These are phyloP conservation scores for Alternaria arbusti DNA, from an alignment of 2,329 filamentous ascomycete genomes.

Conservation along the genomic window DNA sequence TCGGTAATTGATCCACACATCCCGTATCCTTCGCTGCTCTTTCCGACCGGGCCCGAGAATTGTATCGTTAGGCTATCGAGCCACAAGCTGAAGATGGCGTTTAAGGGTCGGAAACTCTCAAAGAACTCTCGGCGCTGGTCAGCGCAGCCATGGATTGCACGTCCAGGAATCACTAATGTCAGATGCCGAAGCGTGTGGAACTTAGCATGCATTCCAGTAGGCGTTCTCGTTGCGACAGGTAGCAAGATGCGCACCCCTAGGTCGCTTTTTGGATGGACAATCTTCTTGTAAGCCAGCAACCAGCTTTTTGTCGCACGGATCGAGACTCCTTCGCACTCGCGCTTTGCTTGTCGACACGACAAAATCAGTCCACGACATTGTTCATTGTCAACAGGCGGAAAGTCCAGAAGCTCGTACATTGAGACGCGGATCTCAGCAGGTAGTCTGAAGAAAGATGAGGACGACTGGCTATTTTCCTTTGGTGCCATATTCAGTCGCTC, in stretches of 20 bases:
- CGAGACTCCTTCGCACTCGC: neutral
- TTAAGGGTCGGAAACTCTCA: neutral
- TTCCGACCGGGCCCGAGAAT: neutral
- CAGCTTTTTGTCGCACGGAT: neutral
- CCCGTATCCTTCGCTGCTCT: neutral
- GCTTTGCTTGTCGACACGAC: neutral
- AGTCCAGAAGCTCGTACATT: neutral
- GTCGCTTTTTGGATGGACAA: neutral
- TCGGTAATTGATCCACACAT: neutral
- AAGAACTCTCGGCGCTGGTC: neutral
- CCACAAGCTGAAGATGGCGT: conserved; percentile 5
- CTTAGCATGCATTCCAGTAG: neutral
- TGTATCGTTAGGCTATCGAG: neutral
- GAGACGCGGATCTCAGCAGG: neutral
- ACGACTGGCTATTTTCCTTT: neutral
- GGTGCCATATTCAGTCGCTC: neutral
- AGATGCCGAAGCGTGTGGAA: neutral
- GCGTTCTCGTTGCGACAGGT: neutral
- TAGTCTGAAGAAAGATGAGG: neutral
- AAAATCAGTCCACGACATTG: neutral
- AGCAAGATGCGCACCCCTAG: neutral
- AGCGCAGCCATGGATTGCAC: neutral
- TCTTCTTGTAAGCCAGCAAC: neutral
- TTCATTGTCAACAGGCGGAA: neutral
- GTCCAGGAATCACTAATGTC: neutral